A percentile compares a stretch with the other conserved stretches of the same genome.
Conservation (phyloP, 495 filamentous ascomycete species). For the Trichoderma reesei region DNA sequence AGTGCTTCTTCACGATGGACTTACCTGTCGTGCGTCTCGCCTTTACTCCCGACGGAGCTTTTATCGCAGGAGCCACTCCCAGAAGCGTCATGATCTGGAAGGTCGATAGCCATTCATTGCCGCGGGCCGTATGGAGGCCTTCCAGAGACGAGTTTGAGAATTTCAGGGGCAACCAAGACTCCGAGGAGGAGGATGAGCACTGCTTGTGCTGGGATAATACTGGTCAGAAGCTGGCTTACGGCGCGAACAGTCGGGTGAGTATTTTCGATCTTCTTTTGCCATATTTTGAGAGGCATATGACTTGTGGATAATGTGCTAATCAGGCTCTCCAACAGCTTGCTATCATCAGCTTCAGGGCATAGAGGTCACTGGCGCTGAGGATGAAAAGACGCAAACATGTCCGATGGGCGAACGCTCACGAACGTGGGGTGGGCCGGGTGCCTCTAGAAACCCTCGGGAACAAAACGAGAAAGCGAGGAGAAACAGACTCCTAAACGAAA, state of each 20-base stretch:
- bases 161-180: conserved; percentile 18
- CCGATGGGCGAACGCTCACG: neutral
- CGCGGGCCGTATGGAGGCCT: conserved; percentile 53
- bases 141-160: conserved; percentile 27
- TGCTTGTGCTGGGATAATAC: conserved; percentile 68
- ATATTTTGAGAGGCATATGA: too few species aligned
- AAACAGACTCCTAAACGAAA: neutral
- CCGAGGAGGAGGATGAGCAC: conserved; percentile 37
- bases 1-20: conserved; percentile 48
- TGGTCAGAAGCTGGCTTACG: conserved; percentile 65
- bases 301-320: neutral
- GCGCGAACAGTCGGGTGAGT: conserved; percentile 58
- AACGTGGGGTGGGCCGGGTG: neutral
- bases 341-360: conserved; percentile 9
- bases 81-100: conserved; percentile 65
- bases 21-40: conserved; percentile 49
- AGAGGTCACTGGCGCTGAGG: neutral
- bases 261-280: too few species aligned
- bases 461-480: neutral
- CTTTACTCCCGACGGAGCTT: conserved; percentile 64
- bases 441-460: neutral
- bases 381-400: neutral
- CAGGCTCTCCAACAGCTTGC: conserved; percentile 4
- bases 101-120: conserved; percentile 51
- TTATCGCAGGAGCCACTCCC: conserved; percentile 57